Base-by-base conservation (phyloP, 257 asterid genomes). In the Capsicum pubescens region DNA sequence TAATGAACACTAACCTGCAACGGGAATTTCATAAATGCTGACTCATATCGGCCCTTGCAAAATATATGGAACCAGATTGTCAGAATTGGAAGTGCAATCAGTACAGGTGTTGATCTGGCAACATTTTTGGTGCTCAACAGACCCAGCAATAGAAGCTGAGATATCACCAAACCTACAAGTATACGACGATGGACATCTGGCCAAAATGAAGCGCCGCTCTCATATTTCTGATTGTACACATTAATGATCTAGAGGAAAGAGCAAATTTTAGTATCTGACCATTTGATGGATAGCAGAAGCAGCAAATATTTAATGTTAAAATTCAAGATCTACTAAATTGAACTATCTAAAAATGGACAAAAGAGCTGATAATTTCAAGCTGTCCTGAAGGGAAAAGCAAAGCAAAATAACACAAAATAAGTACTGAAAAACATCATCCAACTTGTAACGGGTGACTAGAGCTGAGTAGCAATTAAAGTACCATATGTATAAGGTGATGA, bases 151-250 rank as follows among this genome's bases (percentile, higher is more conserved):
- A 94, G 90, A 80, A 95, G 76, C 87, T 95, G 99, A 36, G 97
- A 92, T 78, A 94, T 84, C 35, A 95, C 81, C 83, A 95, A 81
- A 77, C 95, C 92, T 72, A 88, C 83, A 66, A 95, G 84, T 68
- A 95, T 84, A 82, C 98, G 95, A 19, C 87, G 91, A 84, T 94
- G 98, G 83, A 95, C 99, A 80, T 95, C 97, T 39, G 98, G 99
- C 99, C 99, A 95, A 84, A 88, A 94, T 4, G 86, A 39, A n/a
- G 97, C 99, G n/a, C 90, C 99, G 48, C 97, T 95, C 90, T 95
- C 99, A 39, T 95, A 95, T 86, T 91, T 94, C 87, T 93, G 99
- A 76, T 93, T 91, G 35, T 94, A 95, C 15, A 95, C 98, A 85
- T 95, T 94, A 88, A 95, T 95, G 94, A 95, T 93, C 98, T 95